phyloP scores from a whole-genome alignment of 1,284 basidiomycete genomes.

The Neotropicomus parvogracilis region DNA sequence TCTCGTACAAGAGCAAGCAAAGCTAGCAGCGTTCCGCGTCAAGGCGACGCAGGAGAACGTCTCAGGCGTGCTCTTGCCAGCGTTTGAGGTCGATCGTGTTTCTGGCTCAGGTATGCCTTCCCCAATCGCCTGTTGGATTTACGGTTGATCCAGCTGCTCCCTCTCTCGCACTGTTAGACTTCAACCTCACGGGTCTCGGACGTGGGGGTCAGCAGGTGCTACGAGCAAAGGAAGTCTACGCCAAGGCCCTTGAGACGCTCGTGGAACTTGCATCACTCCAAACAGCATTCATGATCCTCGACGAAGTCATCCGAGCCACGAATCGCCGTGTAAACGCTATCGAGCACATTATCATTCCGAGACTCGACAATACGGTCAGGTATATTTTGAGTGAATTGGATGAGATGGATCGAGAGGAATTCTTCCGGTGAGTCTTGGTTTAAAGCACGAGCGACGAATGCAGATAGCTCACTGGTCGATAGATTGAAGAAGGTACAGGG shows the following conservation, averaged over 20 bases:
- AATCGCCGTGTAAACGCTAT: conserved; percentile 99
- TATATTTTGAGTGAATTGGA: conserved; percentile 95
- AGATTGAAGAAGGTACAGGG: conserved; percentile 95
- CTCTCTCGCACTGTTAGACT: conserved; percentile 54
- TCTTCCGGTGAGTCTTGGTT: conserved; percentile 68
- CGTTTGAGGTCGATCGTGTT: conserved; percentile 89
- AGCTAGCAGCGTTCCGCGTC: conserved; percentile 89
- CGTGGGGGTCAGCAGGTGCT: conserved; percentile 96
- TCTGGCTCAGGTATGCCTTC: conserved; percentile 64
- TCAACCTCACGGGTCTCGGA: conserved; percentile 96
- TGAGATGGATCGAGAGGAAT: conserved; percentile 97
- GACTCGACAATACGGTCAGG: conserved; percentile 95
- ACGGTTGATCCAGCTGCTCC: not conserved
- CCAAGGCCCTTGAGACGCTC: conserved; percentile 94
- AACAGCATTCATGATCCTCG: conserved; percentile 97
- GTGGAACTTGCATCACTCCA: conserved; percentile 96
- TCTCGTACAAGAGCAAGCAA: conserved; percentile 89
- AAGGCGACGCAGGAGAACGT: conserved; percentile 98
- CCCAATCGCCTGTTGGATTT: not conserved
- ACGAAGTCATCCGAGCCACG: conserved; percentile 98
- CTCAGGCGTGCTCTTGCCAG: conserved; percentile 93
- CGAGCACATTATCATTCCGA: conserved; percentile 96
- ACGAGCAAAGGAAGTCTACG: conserved; percentile 91
- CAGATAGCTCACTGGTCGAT: conserved; percentile 10
- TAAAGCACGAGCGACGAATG: not conserved